Evolutionary conservation across 2,329 filamentous ascomycete genomes (phyloP).

Genomic region (Claviceps sp.): DNA sequence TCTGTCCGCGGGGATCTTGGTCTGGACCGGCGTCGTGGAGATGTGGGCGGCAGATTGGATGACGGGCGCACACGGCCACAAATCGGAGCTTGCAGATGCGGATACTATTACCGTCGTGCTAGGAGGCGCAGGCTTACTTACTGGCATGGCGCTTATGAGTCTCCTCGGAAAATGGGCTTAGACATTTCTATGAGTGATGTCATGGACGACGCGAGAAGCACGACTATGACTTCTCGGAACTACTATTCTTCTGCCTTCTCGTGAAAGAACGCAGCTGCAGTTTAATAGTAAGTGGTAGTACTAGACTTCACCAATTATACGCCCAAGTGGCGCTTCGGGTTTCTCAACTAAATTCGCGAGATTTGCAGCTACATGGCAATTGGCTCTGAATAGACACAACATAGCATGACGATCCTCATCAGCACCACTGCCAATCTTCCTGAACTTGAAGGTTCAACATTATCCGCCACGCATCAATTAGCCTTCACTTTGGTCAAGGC

Average conservation of each 20-base stretch:
- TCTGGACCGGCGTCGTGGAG: slow-evolving; percentile 71
- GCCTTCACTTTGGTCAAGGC: not conserved
- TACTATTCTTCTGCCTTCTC: not conserved
- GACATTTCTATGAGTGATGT: slow-evolving; percentile 1
- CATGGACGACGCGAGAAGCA: not conserved
- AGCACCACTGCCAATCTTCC: not conserved
- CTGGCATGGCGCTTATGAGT: slow-evolving; percentile 56
- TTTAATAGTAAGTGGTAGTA: not conserved
- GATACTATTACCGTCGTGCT: slow-evolving; percentile 31
- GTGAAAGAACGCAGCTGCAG: not conserved
- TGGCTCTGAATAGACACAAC: not conserved
- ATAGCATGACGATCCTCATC: not conserved
- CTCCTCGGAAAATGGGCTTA: slow-evolving; percentile 64
- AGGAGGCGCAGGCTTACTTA: slow-evolving; percentile 40
- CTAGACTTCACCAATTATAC: not conserved
- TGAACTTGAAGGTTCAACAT: not conserved
- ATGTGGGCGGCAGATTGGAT: slow-evolving; percentile 71
- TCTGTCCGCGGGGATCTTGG: slow-evolving; percentile 58
- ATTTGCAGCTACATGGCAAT: not conserved
- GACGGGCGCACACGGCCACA: slow-evolving; percentile 26
- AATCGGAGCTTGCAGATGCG: slow-evolving; percentile 39
- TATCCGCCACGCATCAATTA: not conserved
- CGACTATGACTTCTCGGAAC: not conserved
- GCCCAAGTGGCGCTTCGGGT: not conserved
- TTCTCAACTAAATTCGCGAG: not conserved